These are phyloP conservation scores for Malassezia caprae DNA, from an alignment of 1,284 basidiomycete species.

Conservation along the genomic window DNA sequence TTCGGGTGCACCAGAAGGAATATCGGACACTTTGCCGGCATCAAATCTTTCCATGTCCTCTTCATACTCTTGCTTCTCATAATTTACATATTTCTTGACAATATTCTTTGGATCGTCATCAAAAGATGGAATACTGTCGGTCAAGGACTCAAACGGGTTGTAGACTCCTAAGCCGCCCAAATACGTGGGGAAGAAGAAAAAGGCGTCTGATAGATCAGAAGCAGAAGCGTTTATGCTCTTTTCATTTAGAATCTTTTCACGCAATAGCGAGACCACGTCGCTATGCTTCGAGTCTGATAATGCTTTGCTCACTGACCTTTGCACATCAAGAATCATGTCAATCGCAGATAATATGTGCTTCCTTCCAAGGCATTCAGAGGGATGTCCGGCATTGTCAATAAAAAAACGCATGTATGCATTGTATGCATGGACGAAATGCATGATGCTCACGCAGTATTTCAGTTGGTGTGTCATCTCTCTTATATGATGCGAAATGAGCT, in stretches of 20 bases:
- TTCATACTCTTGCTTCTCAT: not conserved
- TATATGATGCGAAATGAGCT: not conserved
- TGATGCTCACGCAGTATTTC: not conserved
- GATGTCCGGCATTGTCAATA: not conserved
- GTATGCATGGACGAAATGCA: slow-evolving; percentile 2
- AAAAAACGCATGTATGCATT: slow-evolving; percentile 1
- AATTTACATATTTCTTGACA: not conserved
- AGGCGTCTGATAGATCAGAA: not conserved
- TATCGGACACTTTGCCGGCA: not conserved
- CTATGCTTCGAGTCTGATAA: not conserved
- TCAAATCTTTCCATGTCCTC: not conserved
- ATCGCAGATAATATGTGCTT: not conserved
- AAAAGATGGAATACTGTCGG: not conserved
- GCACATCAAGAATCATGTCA: not conserved
- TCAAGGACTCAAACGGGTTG: not conserved
- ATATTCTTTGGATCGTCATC: not conserved
- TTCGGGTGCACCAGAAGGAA: not conserved
- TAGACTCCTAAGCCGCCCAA: not conserved
- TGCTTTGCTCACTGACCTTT: not conserved
- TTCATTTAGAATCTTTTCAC: not conserved
- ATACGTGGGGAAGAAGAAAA: slow-evolving; percentile 1
- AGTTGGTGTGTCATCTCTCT: not conserved
- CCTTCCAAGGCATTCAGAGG: not conserved
- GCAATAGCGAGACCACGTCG: not conserved
- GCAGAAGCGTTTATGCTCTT: not conserved